These are phyloP conservation scores for Metschnikowia henanensis DNA, from an alignment of 805 yeast species.

Conservation along the genomic window DNA sequence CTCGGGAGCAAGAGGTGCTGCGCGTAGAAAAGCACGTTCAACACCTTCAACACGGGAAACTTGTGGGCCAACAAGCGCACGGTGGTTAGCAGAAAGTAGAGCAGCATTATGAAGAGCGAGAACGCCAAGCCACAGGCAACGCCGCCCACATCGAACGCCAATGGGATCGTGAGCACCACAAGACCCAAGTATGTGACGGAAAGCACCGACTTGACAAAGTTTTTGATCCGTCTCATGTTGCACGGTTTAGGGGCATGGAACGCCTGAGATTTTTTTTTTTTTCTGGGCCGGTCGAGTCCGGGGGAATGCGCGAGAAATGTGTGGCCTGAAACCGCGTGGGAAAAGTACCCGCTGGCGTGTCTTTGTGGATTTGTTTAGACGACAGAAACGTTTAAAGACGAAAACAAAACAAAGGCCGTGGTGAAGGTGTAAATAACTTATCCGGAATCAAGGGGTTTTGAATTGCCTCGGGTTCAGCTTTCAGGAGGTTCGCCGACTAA, in stretches of 20 bases:
- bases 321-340: not conserved
- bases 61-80: constrained; percentile 54
- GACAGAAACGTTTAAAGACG: not conserved
- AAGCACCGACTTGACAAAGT: constrained; percentile 15
- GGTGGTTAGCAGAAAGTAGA: constrained; percentile 74
- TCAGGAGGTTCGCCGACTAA: not conserved
- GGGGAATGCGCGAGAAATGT: too few relatives aligned
- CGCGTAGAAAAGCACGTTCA: constrained; percentile 61
- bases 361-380: not conserved
- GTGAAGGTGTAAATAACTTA: too few relatives aligned
- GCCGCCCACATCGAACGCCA: constrained; percentile 95
- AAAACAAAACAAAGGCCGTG: not conserved
- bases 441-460: too few relatives aligned
- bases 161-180: constrained; percentile 80
- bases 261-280: too few relatives aligned
- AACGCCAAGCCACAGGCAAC: constrained; percentile 85
- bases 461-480: too few relatives aligned
- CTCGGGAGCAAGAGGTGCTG: constrained; percentile 87
- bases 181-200: constrained; percentile 53
- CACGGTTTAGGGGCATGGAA: constrained; percentile 1
- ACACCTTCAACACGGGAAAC: constrained; percentile 42
- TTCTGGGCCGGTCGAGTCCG: too few relatives aligned
- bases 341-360: not conserved
- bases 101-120: constrained; percentile 56
- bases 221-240: constrained; percentile 15